Evolutionary conservation across 345 rosid genomes (phyloP).

Genomic region (Sonneratia caseolaris): DNA sequence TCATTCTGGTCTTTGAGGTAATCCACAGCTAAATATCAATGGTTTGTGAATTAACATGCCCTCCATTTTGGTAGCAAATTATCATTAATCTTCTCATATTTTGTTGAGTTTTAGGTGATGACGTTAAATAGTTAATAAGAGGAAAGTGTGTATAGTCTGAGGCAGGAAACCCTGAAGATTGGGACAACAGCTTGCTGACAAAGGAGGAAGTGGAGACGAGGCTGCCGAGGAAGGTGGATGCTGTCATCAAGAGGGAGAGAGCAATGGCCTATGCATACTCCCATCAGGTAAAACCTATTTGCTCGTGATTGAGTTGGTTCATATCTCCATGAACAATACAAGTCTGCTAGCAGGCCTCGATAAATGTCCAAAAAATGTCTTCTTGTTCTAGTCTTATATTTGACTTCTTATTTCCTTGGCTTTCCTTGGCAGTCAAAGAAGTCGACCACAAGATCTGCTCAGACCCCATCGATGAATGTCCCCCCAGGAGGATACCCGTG

Average conservation of each 20-base stretch:
- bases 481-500: conserved; percentile 53
- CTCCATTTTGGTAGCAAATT: too few species aligned
- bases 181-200: conserved; percentile 79
- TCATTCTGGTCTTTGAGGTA: too few species aligned
- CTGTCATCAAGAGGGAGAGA: conserved; percentile 72
- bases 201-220: conserved; percentile 70
- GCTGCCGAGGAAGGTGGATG: conserved; percentile 68
- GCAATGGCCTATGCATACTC: conserved; percentile 88
- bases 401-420: neutral
- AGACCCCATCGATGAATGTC: conserved; percentile 27
- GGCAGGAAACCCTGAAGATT: conserved; percentile 47
- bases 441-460: conserved; percentile 39
- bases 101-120: too few species aligned
- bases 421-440: conserved; percentile 42
- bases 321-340: neutral
- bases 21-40: too few species aligned
- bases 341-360: too few species aligned
- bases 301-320: neutral
- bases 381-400: too few species aligned
- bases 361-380: too few species aligned
- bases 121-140: too few species aligned
- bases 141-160: neutral
- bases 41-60: too few species aligned
- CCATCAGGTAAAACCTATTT: conserved; percentile 48
- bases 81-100: too few species aligned